Evolutionary conservation across 306 rosid genomes (phyloP).

Genomic region (Glycyrrhiza uralensis): DNA sequence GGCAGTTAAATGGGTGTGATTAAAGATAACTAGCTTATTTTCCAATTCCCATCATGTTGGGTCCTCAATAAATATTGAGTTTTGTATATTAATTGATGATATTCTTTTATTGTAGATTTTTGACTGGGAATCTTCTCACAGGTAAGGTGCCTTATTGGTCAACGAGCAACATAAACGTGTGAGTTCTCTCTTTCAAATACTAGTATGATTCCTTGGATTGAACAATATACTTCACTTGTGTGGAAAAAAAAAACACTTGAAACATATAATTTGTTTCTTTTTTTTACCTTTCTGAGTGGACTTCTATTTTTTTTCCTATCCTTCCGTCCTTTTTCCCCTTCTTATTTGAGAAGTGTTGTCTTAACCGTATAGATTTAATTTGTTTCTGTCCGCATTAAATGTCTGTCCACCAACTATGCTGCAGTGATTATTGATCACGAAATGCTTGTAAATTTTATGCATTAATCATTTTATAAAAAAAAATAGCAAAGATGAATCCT

Average conservation of each 20-base stretch:
- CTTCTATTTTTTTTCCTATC: not conserved
- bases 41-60: not conserved
- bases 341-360: not conserved
- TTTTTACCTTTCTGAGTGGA: not conserved
- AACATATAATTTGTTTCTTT: not conserved
- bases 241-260: not conserved
- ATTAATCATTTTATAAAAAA: too few relatives aligned
- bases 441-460: not conserved
- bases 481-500: too few relatives aligned
- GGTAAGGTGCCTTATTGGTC: not conserved
- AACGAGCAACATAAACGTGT: not conserved
- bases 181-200: not conserved
- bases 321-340: not conserved
- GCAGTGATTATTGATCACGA: not conserved
- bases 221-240: not conserved
- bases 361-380: not conserved
- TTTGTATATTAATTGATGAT: not conserved
- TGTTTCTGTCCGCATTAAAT: not conserved
- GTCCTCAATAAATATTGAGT: not conserved
- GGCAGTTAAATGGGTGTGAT: not conserved
- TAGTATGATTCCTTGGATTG: not conserved
- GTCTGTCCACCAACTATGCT: not conserved
- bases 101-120: not conserved
- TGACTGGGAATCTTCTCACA: constrained; percentile 4
- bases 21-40: not conserved